Base-by-base conservation (phyloP, 2,329 filamentous ascomycete genomes). In the Talaromyces sp. region DNA sequence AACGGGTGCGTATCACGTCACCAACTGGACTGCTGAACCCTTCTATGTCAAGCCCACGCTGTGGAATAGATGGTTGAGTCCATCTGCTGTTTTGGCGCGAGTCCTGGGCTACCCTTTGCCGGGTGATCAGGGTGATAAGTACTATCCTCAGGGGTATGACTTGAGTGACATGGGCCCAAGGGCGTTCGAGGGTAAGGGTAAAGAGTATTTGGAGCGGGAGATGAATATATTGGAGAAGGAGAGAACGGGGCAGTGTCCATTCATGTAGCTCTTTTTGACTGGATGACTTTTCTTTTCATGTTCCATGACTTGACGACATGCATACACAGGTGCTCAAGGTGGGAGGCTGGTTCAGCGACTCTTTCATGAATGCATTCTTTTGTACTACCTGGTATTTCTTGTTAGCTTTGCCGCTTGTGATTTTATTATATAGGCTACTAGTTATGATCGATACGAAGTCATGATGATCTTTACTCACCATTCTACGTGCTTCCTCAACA, bases 31-130 rank as follows among this genome's bases (percentile, higher is more conserved):
- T 31, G 84, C 85, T 11, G 84, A 87, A 56, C 90, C 89, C 2
- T 90, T 85, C 76, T 91, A 91, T 74, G 80, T 85, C 27, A 81
- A 84, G 66, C 82, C 82, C 33, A 89, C 84, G 0, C 74, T 85
- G 47, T 86, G 82, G 85, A 86, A 83, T 70, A 84, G 85, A 65
- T 92, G 85, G 87, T 35, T 66, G 50, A 86, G 85, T 2, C 87
- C 83, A 0, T 74, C 75, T 66, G 87, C 82, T 0, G 82, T 82
- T 81, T 65, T 85, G 11, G 81, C 78, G 33, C 76, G 82, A 71
- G 57, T 78, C 4, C 69, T 81, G 33, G 82, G 83, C 2, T 74
- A 77, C 22, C 78, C 80, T 27, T 68, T 84, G 16, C 83, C 84
- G 0, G 82, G 82, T 19, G 79, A 83, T 54, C 75, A 79, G 33